Percentiles rank a stretch among this genome's conserved stretches.
phyloP scores from a whole-genome alignment of 129 eudicot species.

The Flaveria brownii region DNA sequence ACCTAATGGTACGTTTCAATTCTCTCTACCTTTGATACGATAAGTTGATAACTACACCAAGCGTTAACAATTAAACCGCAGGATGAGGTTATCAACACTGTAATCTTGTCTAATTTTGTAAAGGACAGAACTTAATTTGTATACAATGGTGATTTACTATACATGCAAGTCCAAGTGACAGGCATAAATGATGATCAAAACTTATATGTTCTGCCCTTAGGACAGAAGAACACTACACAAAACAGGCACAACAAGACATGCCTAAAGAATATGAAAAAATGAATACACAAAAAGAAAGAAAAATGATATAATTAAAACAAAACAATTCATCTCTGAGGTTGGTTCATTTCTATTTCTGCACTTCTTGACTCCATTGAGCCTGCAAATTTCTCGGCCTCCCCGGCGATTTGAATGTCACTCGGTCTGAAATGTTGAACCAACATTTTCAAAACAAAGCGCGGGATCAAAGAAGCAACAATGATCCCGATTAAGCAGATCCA shows the following conservation, averaged over 20 bases:
- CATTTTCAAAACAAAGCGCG: conserved; percentile 65
- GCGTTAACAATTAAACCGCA: neutral
- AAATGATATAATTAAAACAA: neutral
- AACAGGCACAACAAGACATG: conserved; percentile 26
- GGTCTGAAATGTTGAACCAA: conserved; percentile 57
- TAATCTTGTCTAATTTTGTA: neutral
- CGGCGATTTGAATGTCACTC: conserved; percentile 63
- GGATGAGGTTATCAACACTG: neutral
- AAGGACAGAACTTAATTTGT: conserved; percentile 18
- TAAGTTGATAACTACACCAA: no score
- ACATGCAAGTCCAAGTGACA: conserved; percentile 30
- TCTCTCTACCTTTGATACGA: no score
- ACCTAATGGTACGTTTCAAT: no score
- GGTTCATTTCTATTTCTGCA: conserved; percentile 70
- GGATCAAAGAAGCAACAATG: conserved; percentile 56
- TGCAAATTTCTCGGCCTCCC: conserved; percentile 70
- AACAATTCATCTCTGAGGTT: conserved; percentile 31
- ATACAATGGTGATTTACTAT: conserved; percentile 23
- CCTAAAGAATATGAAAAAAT: conserved; percentile 41
- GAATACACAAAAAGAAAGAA: conserved; percentile 5
- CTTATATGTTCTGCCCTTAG: conserved; percentile 35
- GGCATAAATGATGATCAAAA: conserved; percentile 41
- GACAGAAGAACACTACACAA: conserved; percentile 25
- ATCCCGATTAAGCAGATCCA: conserved; percentile 74
- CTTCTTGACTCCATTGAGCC: conserved; percentile 36